Evolutionary conservation across 2,329 filamentous ascomycete genomes (phyloP), one percentile per base, ranked within the genome.

Genomic region (Apiospora sp.): DNA sequence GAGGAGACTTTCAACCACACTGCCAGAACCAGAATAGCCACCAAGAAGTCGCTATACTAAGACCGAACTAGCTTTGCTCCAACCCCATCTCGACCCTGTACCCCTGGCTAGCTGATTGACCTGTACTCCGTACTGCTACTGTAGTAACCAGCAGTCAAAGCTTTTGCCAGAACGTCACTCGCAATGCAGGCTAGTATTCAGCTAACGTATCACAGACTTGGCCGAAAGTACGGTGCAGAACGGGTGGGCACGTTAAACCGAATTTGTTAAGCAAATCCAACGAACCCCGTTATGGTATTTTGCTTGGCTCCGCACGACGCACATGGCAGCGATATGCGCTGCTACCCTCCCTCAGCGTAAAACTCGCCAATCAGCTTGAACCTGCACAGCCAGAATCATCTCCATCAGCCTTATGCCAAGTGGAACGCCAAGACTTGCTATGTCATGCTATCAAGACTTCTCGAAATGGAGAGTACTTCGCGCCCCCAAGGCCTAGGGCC

Each of bases 391-490:
- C 34, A 37, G 10, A 5, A 1, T 10, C 4, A 14, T 41, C 58
- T 6, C 58, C 58, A 64, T 64, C 58, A 64, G 58, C 58, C 58
- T 64, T 64, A 64, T 64, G 58, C 58, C 58, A 64, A 64, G 58
- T 19, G 2, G 8, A 41, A 41, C 16, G 58, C 58, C 58, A 41
- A 64, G 58, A 34, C 30, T 37, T 61, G 54, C 54, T 61, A 61
- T 61, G 54, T 61, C 54, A 61, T 61, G 54, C 54, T 61, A 61
- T 61, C 54, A 34, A 61, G 30, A 37, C 51, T 30, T 37, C 30
- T 37, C 54, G 22, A 12, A 37, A 61, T 61, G 27, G 30, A 61
- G 54, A 19, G 16, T 34, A 34, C 8, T 19, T 61, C 54, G 30
- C 54, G 27, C 30, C 27, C 54, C 30, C 54, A 30, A 37, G 14